Conservation (phyloP, 257 asterid species). For the Nemophila menziesii region DNA sequence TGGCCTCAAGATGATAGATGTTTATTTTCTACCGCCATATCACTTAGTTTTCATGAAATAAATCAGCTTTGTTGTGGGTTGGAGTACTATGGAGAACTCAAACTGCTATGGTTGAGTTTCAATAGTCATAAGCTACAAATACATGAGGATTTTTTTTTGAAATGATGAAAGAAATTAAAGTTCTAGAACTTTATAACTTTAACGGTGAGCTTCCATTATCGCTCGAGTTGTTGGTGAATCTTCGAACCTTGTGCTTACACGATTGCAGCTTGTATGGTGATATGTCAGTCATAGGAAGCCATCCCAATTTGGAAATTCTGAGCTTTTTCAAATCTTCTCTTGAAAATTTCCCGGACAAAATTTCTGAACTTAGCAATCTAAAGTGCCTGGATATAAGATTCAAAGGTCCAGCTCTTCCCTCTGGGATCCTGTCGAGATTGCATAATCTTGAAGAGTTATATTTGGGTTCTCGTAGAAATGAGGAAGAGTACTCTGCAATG, state of each 20-base stretch:
- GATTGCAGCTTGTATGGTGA: neutral
- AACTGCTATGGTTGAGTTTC: neutral
- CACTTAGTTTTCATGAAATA: too few species aligned
- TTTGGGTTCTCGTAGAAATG: neutral
- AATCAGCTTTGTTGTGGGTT: conserved; percentile 2
- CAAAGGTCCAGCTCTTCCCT: neutral
- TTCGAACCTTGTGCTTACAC: conserved; percentile 3
- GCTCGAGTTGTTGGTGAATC: conserved; percentile 1
- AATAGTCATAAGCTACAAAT: neutral
- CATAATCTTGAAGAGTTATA: conserved; percentile 15
- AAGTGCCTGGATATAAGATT: conserved; percentile 5
- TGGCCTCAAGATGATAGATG: too few species aligned
- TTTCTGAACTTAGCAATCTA: conserved; percentile 1
- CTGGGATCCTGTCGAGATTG: conserved; percentile 9
- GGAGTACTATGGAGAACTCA: too few species aligned
- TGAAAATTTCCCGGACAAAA: conserved; percentile 2
- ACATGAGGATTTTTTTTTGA: conserved; percentile 1
- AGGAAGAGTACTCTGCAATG: too few species aligned
- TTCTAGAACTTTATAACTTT: neutral
- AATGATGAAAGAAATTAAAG: conserved; percentile 5
- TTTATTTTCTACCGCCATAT: too few species aligned
- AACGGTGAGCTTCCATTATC: conserved; percentile 6
- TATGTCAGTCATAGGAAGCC: conserved; percentile 6
- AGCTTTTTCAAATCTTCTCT: conserved; percentile 4
- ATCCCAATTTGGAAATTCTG: conserved; percentile 7